Base-by-base conservation (phyloP, 163 green algal species). In the Scenedesmus sp. region DNA sequence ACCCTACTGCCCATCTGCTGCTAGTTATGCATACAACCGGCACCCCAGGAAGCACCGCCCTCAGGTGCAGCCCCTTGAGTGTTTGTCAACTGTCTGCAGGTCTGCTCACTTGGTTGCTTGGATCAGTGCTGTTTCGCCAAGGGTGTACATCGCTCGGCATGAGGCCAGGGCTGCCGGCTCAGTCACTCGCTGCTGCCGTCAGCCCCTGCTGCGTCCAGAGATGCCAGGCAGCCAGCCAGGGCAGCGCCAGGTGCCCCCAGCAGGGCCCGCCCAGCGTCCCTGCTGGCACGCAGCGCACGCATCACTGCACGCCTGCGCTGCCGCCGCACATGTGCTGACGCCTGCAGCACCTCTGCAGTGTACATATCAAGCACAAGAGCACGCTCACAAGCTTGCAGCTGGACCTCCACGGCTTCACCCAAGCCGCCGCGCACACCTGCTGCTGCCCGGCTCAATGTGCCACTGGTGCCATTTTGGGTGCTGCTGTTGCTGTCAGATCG, bases 271-370 rank as follows among this genome's bases (percentile, higher is more conserved):
- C 42, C 40, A 22, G 40, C 33, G 40, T 82, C 40, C 26, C 59
- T 81, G 51, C 61, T 82, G 61, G 85, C 68, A 18, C 85, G 46
- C 20, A 90, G 24, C 22, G 72, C 72, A 37, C 72, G 70, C 3
- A 90, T 35, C 46, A 85, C 7, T 51, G 85, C 85, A 6, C 85
- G 76, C 33, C 85, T 51, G 33, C 85, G 85, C 65, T 84, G 70
- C 0, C 85, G 46, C 3, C 85, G 51, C 40, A 90, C 53, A 5
- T 24, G 12, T 37, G 85, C 33, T 33, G 85, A 90, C 0, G 85
- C 85, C 85, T 90, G 85, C 70, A 90, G 72, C 44, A 85, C 33
- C n/a, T 90, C 70, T 51, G 59, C 44, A 7, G 85, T 59, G 46
- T 90, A 59, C n/a, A 84, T 43, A 30, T 86, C 16, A 22, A 56